These are phyloP conservation scores for Blastocystis sp. DNA, from an alignment of 352 stramenopile species.

Conservation along the genomic window DNA sequence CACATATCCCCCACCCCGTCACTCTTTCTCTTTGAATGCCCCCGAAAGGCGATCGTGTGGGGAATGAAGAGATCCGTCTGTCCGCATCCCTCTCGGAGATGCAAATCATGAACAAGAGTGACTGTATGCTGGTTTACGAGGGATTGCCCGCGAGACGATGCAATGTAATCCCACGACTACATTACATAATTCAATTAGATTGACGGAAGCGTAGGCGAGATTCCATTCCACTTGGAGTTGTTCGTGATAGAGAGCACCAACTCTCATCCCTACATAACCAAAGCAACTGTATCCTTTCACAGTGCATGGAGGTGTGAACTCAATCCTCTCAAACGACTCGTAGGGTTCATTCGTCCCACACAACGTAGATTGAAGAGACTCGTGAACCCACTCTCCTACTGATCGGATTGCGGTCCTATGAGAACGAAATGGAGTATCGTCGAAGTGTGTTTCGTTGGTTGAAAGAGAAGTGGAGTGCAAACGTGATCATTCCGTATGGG, in stretches of 20 bases:
- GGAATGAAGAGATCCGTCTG: not conserved
- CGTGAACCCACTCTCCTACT: conserved; percentile 42
- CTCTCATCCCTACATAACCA: not conserved
- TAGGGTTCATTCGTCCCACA: not conserved
- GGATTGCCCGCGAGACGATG: not conserved
- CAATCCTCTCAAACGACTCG: conserved; percentile 9
- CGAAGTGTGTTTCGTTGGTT: conserved; percentile 34
- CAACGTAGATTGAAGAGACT: not conserved
- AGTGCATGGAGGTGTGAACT: conserved; percentile 54
- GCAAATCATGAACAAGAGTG: not conserved
- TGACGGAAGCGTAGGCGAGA: not conserved
- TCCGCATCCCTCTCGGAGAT: not conserved
- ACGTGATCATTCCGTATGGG: conserved; percentile 13
- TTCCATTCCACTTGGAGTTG: conserved; percentile 17
- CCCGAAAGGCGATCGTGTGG: not conserved
- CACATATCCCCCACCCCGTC: too few relatives aligned
- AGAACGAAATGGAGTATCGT: conserved; percentile 49
- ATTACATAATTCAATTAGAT: not conserved
- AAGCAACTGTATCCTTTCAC: not conserved
- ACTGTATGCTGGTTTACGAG: not conserved
- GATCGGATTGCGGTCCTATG: conserved; percentile 36
- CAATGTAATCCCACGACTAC: not conserved
- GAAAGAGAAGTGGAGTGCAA: conserved; percentile 31
- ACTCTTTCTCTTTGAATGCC: too few relatives aligned
- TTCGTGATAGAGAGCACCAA: conserved; percentile 15